These are phyloP conservation scores for Sanghuangporus weigelae DNA, from an alignment of 1,284 basidiomycete genomes.

Conservation along the genomic window DNA sequence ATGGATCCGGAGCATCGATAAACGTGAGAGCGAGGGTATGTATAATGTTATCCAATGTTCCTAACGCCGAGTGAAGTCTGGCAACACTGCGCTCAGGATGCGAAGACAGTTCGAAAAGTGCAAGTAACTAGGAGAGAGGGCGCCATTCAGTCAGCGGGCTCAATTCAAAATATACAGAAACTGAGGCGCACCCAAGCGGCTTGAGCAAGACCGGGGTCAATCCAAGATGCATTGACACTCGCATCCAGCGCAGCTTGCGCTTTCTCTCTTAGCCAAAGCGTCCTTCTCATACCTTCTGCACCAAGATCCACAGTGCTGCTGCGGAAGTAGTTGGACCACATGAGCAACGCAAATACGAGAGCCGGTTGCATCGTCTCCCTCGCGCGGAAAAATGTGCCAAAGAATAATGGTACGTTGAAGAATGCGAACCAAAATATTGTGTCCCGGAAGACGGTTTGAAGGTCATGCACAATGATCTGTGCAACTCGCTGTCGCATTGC, in stretches of 20 bases:
- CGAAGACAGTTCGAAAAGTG: constrained; percentile 65
- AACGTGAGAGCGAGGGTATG: constrained; percentile 49
- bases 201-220: constrained; percentile 66
- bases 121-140: constrained; percentile 46
- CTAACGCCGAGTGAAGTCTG: constrained; percentile 52
- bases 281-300: constrained; percentile 43
- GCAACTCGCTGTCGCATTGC: constrained; percentile 41
- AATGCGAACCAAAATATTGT: constrained; percentile 70
- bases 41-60: constrained; percentile 62
- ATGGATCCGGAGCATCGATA: constrained; percentile 33
- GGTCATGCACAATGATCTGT: constrained; percentile 45
- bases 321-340: constrained; percentile 62
- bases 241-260: constrained; percentile 69
- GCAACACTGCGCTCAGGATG: constrained; percentile 53
- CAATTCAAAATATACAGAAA: constrained; percentile 4
- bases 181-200: constrained; percentile 61
- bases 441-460: constrained; percentile 59
- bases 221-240: constrained; percentile 61
- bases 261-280: constrained; percentile 54
- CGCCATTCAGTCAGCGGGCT: background rate
- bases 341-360: constrained; percentile 57
- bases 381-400: constrained; percentile 51
- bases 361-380: constrained; percentile 61
- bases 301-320: constrained; percentile 57
- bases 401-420: constrained; percentile 64